Evolutionary conservation across 192 early-diverging fungal species (phyloP), one percentile per base, ranked within the genome.

Genomic region (Haplosporangium gracile): DNA sequence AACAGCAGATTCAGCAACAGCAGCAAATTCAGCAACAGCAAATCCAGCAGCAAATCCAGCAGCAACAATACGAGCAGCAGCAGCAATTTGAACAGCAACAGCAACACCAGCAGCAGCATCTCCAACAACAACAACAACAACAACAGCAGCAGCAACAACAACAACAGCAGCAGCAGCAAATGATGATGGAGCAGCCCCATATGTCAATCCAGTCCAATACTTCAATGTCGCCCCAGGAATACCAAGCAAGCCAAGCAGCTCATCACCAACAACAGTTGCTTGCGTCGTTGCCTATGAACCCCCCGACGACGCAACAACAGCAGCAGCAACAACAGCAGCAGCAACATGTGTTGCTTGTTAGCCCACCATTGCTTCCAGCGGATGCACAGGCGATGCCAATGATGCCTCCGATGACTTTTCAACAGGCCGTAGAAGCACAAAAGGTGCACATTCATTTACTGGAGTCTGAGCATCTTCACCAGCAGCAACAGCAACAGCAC

Each of bases 241-340:
- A 76, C 53, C 82, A 75, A 38, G 45, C 74, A 0, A 83, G 47
- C 45, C 72, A 68, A 55, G 75, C 65, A 15, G 76, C 74, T 26
- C 82, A 83, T 13, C 72, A 78, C 5, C 82, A 78, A 29, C 82
- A 83, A n/a, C 77, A 75, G 29, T 22, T 84, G n/a, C 53, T 84
- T 5, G 55, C 82, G 5, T 71, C 82, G 15, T 38, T 84, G 24
- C 82, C 82, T 29, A 79, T 84, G 77, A 84, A 43, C 32, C 82
- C 82, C 34, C 77, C 82, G 7, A 43, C 73, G 39, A 49, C 82
- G 20, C 80, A 81, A 45, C 70, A 71, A 6, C 70, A 70, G 3
- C 79, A 76, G 9, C 57, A 32, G 2, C 60, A 65, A 13, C 80
- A 81, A 18, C 70, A 71, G 38, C 68, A 70, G 36, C 80, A 76